phyloP scores from a whole-genome alignment of 768 basidiomycete genomes.

The Phylloporus sp. region DNA sequence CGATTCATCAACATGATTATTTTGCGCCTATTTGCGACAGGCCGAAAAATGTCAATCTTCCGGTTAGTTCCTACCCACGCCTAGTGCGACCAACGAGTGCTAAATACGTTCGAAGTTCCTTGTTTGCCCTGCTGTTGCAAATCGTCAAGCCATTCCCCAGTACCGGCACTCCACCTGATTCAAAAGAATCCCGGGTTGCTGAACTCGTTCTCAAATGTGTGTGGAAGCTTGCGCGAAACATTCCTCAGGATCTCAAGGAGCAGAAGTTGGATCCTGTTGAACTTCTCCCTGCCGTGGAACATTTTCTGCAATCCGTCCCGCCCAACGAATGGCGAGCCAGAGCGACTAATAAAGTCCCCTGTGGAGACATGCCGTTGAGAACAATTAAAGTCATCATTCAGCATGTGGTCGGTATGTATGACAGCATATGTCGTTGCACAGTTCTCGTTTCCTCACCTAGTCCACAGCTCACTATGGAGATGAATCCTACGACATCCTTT shows the following conservation, averaged over 20 bases:
- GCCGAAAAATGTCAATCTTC: constrained; percentile 86
- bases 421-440: not conserved
- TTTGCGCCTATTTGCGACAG: constrained; percentile 86
- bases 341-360: constrained; percentile 85
- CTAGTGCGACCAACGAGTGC: not conserved
- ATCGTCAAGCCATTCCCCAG: constrained; percentile 80
- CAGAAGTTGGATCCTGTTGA: constrained; percentile 79
- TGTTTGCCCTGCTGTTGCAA: constrained; percentile 78
- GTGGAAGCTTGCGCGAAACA: constrained; percentile 95
- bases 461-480: constrained; percentile 73
- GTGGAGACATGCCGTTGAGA: constrained; percentile 95
- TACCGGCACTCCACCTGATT: constrained; percentile 65
- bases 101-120: constrained; percentile 30
- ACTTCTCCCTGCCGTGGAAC: constrained; percentile 87
- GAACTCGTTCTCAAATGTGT: constrained; percentile 94
- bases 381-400: constrained; percentile 99
- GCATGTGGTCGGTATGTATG: constrained; percentile 83
- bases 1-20: constrained; percentile 99
- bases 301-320: constrained; percentile 87
- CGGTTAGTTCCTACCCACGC: constrained; percentile 46
- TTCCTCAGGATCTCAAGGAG: constrained; percentile 85
- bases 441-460: constrained; percentile 15
- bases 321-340: constrained; percentile 96
- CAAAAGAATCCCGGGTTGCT: constrained; percentile 82
- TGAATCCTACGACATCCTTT: constrained; percentile 86